Conservation (phyloP, 2,329 filamentous ascomycete genomes). For the Peltaster fructicola region DNA sequence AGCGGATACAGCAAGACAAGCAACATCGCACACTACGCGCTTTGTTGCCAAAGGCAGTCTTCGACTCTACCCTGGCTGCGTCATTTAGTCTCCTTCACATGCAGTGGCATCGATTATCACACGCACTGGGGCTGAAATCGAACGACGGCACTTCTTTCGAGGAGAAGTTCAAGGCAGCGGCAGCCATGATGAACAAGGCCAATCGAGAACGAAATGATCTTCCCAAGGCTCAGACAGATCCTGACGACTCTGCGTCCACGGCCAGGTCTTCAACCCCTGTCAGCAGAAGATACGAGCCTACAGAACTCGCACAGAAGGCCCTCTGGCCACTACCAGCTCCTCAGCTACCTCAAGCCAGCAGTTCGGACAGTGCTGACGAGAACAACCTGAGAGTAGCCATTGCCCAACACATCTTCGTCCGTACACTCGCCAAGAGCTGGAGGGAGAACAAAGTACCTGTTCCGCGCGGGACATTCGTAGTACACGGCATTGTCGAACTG, state of each 20-base stretch:
- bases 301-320: slow-evolving; percentile 6
- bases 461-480: slow-evolving; percentile 27
- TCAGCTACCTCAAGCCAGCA: slow-evolving; percentile 10
- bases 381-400: slow-evolving; percentile 16
- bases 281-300: slow-evolving; percentile 2
- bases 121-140: slow-evolving; percentile 19
- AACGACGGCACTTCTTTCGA: slow-evolving; percentile 16
- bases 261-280: slow-evolving; percentile 3
- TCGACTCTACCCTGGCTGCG: slow-evolving; percentile 19
- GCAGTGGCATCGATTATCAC: slow-evolving; percentile 19
- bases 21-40: slow-evolving; percentile 22
- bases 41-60: slow-evolving; percentile 21
- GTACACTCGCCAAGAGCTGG: slow-evolving; percentile 13
- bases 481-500: slow-evolving; percentile 29
- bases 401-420: slow-evolving; percentile 13
- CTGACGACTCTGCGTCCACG: slow-evolving; percentile 6
- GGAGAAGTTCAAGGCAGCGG: slow-evolving; percentile 13
- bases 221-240: slow-evolving; percentile 7
- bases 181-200: slow-evolving; percentile 14
- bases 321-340: slow-evolving; percentile 12
- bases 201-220: slow-evolving; percentile 1
- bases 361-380: slow-evolving; percentile 3
- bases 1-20: slow-evolving; percentile 22
- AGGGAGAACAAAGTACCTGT: slow-evolving; percentile 18
- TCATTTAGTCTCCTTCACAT: slow-evolving; percentile 18